Conservation (phyloP, 495 filamentous ascomycete species). For the Chaetomium cochliodes region DNA sequence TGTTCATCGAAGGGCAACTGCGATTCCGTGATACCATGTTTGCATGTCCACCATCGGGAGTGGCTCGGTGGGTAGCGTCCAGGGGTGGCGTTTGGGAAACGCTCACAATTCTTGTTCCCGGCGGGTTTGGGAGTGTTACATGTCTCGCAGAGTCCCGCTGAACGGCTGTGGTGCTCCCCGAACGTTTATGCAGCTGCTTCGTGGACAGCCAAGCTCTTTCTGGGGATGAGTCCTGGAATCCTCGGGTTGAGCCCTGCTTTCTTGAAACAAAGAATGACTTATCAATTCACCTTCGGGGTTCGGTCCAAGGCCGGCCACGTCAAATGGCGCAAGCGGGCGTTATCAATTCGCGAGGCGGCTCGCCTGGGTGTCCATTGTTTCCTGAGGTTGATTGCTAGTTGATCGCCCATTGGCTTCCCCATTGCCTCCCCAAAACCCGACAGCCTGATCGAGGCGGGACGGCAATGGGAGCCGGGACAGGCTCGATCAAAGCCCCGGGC, state of each 20-base stretch:
- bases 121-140: background rate
- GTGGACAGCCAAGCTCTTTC: background rate
- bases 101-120: background rate
- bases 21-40: background rate
- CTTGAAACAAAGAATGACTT: background rate
- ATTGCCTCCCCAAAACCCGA: background rate
- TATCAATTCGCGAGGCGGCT: no score
- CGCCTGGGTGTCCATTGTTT: background rate
- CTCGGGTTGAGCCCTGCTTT: background rate
- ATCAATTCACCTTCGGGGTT: background rate
- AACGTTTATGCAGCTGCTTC: background rate
- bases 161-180: background rate
- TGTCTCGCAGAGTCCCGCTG: background rate
- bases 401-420: background rate
- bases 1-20: background rate
- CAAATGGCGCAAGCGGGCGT: background rate
- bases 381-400: background rate
- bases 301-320: background rate
- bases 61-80: background rate
- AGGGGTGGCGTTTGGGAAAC: background rate
- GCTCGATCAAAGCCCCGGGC: background rate
- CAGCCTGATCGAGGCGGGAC: background rate
- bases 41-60: background rate
- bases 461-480: constrained; percentile 6
- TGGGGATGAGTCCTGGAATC: background rate